phyloP scores from a whole-genome alignment of 2,329 filamentous ascomycete species.

The Aspergillus sergii region DNA sequence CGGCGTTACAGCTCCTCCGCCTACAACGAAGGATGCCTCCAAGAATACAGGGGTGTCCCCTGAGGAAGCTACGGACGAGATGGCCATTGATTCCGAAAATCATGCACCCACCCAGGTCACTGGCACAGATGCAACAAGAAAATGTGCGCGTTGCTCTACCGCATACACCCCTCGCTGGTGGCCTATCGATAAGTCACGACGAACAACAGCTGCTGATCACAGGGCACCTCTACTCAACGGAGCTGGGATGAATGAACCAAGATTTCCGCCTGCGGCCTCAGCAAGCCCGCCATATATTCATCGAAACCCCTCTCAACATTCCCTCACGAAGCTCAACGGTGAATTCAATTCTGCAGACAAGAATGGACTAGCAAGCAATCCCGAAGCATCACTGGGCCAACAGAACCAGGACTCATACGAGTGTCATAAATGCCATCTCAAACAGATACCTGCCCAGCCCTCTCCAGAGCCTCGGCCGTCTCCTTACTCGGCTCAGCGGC shows the following conservation, averaged over 20 bases:
- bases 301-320: constrained; percentile 29
- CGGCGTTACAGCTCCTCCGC: constrained; percentile 25
- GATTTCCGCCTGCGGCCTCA: constrained; percentile 18
- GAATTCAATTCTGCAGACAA: constrained; percentile 26
- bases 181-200: constrained; percentile 56
- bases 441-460: constrained; percentile 40
- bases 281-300: constrained; percentile 29
- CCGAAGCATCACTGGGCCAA: constrained; percentile 9
- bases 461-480: constrained; percentile 39
- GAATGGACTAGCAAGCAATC: constrained; percentile 12
- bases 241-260: constrained; percentile 24
- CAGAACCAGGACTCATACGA: constrained; percentile 57
- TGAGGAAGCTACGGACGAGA: constrained; percentile 30
- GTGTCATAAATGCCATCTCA: constrained; percentile 72
- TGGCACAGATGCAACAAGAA: constrained; percentile 28
- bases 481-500: constrained; percentile 36
- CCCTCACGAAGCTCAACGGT: constrained; percentile 32
- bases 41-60: constrained; percentile 22
- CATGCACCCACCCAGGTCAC: constrained; percentile 22
- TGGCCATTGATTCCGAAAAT: constrained; percentile 34
- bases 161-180: constrained; percentile 61
- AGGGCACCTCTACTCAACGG: constrained; percentile 42
- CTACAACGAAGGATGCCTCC: constrained; percentile 26
- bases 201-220: constrained; percentile 54
- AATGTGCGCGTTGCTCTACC: constrained; percentile 45